Base-by-base conservation (phyloP, 2,329 filamentous ascomycete species). In the Didymella exigua region DNA sequence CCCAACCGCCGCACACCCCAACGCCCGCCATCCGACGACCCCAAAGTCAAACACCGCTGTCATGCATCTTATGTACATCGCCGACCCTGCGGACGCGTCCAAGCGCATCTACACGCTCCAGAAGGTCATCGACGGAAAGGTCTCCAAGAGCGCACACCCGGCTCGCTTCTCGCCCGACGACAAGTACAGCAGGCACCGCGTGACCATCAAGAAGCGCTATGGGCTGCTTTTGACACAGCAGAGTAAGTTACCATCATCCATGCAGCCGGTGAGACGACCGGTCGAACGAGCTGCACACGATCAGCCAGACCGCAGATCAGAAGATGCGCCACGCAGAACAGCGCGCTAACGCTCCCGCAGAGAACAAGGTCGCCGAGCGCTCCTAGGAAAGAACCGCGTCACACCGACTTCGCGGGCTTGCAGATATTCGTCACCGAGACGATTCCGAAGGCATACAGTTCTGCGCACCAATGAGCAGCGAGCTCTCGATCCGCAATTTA, bases 161-260 rank as follows among this genome's bases (percentile, higher is more conserved):
- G 95, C 95, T 37, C 86, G 95, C 67, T 99, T 98, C 83, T 96
- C 91, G 41, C 95, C 95, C 61, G 95, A 99, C 79, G 95, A 99
- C 84, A 96, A 97, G 84, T 98, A 96, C 85, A 96, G 92, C 72
- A 82, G 85, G 74, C 93, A 98, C 81, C 87, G 95, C 68, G 92
- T 98, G 44, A 96, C 92, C 18, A 84, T 98, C 71, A 96, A 97
- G 88, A 92, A 90, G 82, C 85, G 95, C 72, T 98, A 96, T 74
- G 89, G 89, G 43, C 83, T 97, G 61, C 86, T 98, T 59, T 80
- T 96, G 75, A 95, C 90, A 49, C 91, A 96, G 83, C 89, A 87
- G 75, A 82, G 84, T 76, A 79, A 46, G 64, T 70, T n/a, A 26
- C 1, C 8, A 9, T 2, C 13, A 2, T 24, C 24, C 10, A 8